Percentiles rank a stretch among this genome's conserved stretches.
Evolutionary conservation across 495 filamentous ascomycete genomes (phyloP).

Genomic region (Annulohypoxylon bovei): DNA sequence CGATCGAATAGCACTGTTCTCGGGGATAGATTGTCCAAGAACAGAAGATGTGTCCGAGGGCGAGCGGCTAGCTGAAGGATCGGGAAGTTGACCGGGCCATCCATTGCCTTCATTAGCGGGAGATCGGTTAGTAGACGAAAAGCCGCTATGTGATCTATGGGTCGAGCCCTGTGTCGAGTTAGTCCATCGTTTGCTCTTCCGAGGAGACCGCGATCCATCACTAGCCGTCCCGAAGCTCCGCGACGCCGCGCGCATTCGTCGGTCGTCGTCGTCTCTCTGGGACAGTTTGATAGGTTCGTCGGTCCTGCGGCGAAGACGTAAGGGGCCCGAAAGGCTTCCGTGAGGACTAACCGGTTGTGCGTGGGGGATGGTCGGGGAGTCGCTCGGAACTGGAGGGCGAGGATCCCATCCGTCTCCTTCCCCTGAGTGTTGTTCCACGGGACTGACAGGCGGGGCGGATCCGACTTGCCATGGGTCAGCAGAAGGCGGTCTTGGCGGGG

Average conservation of each 20-base stretch:
- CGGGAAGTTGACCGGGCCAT: slow-evolving; percentile 31
- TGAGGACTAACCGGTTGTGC: slow-evolving; percentile 41
- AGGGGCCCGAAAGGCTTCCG: slow-evolving; percentile 13
- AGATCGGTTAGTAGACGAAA: slow-evolving; percentile 31
- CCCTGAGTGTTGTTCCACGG: slow-evolving; percentile 33
- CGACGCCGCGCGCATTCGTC: slow-evolving; percentile 42
- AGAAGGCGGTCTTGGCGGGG: slow-evolving; percentile 43
- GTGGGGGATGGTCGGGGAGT: slow-evolving; percentile 47
- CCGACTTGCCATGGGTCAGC: slow-evolving; percentile 45
- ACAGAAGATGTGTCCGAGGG: slow-evolving; percentile 36
- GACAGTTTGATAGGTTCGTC: slow-evolving; percentile 24
- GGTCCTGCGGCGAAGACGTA: slow-evolving; percentile 20
- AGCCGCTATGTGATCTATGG: slow-evolving; percentile 37
- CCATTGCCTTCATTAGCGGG: slow-evolving; percentile 28
- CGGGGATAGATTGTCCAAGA: slow-evolving; percentile 32
- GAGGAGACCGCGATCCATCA: slow-evolving; percentile 43
- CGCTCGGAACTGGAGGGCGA: slow-evolving; percentile 31
- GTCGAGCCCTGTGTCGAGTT: slow-evolving; percentile 45
- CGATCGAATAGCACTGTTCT: slow-evolving; percentile 26
- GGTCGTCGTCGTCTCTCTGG: slow-evolving; percentile 42
- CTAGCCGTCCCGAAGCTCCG: slow-evolving; percentile 40
- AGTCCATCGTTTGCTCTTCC: slow-evolving; percentile 46
- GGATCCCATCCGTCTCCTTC: slow-evolving; percentile 42
- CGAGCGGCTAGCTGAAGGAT: slow-evolving; percentile 23
- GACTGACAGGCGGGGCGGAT: slow-evolving; percentile 39